Percentiles rank a stretch among this genome's conserved stretches.
Conservation (phyloP, 441 rosid species). For the Capsella rubella region DNA sequence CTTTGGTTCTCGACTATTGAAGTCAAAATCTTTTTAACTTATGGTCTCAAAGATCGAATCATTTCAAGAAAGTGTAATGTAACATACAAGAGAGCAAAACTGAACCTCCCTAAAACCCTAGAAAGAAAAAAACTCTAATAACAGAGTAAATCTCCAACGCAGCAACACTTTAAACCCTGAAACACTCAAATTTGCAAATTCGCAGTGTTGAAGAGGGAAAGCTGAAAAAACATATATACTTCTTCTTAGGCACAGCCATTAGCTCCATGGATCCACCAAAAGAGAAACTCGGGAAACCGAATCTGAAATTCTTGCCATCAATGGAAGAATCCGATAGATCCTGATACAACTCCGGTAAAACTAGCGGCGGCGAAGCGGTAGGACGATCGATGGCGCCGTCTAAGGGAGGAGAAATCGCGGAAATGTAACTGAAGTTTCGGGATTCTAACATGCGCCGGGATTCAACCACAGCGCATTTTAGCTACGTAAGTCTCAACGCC, state of each 20-base stretch:
- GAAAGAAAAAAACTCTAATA: background rate
- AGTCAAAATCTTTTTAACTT: background rate
- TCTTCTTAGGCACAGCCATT: constrained; percentile 82
- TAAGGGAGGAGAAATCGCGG: constrained; percentile 55
- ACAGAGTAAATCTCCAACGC: background rate
- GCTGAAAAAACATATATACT: constrained; percentile 38
- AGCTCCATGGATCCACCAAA: constrained; percentile 66
- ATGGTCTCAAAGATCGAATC: background rate
- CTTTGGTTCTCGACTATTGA: background rate
- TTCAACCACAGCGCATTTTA: constrained; percentile 42
- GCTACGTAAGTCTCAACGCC: constrained; percentile 51
- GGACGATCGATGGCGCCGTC: constrained; percentile 39
- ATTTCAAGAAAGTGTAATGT: background rate
- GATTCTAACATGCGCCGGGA: constrained; percentile 28
- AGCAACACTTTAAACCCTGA: background rate
- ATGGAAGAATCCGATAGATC: constrained; percentile 17
- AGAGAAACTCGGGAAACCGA: constrained; percentile 48
- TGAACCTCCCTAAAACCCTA: background rate
- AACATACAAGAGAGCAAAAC: background rate
- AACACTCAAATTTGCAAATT: background rate
- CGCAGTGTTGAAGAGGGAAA: background rate
- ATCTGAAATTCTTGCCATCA: constrained; percentile 28
- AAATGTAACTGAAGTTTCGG: constrained; percentile 43
- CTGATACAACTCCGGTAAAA: constrained; percentile 53
- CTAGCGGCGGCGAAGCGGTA: constrained; percentile 45